These are phyloP conservation scores for Macaranga tanarius DNA, from an alignment of 441 rosid genomes.

Conservation along the genomic window DNA sequence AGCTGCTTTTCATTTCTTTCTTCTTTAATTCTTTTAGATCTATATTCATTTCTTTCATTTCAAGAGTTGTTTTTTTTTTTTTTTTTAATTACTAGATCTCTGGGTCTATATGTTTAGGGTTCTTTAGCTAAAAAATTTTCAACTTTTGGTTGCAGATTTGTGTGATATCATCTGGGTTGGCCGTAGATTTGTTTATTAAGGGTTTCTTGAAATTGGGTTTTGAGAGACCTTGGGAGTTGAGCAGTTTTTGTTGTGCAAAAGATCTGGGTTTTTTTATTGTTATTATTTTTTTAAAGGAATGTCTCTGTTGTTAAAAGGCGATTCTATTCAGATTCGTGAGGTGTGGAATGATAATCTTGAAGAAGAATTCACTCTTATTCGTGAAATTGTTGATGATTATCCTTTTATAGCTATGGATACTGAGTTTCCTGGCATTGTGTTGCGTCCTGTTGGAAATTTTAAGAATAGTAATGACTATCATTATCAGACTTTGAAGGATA, in stretches of 20 bases:
- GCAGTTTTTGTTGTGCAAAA: background rate
- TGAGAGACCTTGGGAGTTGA: background rate
- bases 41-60: background rate
- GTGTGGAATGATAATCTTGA: slow-evolving; percentile 67
- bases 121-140: background rate
- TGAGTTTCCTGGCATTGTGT: slow-evolving; percentile 68
- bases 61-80: background rate
- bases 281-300: slow-evolving; percentile 30
- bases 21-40: background rate
- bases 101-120: background rate
- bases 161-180: slow-evolving; percentile 14
- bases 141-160: slow-evolving; percentile 24
- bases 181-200: slow-evolving; percentile 3
- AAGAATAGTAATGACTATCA: slow-evolving; percentile 42
- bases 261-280: background rate
- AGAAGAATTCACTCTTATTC: slow-evolving; percentile 46
- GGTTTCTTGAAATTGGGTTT: slow-evolving; percentile 2
- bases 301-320: slow-evolving; percentile 43
- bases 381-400: slow-evolving; percentile 44
- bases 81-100: background rate
- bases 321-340: slow-evolving; percentile 54
- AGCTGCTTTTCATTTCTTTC: background rate
- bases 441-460: slow-evolving; percentile 48
- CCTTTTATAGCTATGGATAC: slow-evolving; percentile 76
- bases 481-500: slow-evolving; percentile 57